Conservation (phyloP, 768 basidiomycete genomes). For the Termitomyces sp. region DNA sequence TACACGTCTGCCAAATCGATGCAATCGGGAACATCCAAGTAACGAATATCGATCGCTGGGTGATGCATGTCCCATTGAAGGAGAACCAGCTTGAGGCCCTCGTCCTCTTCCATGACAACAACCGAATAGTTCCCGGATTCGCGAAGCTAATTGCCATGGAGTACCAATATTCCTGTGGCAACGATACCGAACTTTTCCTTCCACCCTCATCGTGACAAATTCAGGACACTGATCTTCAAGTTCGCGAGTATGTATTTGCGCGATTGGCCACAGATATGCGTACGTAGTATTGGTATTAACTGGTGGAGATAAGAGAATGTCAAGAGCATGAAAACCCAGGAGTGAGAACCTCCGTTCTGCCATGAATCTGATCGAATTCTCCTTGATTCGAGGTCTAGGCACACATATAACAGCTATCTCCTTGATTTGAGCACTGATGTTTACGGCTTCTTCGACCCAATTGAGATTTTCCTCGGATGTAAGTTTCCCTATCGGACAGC, state of each 20-base stretch:
- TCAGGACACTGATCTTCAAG: no score
- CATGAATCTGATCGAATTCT: not conserved
- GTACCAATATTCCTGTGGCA: not conserved
- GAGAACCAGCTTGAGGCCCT: not conserved
- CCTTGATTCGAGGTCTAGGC: not conserved
- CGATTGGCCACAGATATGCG: no score
- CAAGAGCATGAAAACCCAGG: not conserved
- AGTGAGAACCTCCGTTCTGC: not conserved
- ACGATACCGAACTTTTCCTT: no score
- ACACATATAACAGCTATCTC: not conserved
- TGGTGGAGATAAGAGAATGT: not conserved
- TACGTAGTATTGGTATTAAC: no score
- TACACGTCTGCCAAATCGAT: no score
- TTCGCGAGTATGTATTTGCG: no score
- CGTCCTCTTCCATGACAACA: not conserved
- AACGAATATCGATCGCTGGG: no score
- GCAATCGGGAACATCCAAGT: no score
- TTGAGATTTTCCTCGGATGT: not conserved
- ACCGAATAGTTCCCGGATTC: constrained; percentile 1
- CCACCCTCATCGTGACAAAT: no score
- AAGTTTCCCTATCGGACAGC: not conserved
- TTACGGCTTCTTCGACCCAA: not conserved
- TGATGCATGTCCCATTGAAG: no score
- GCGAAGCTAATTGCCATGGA: not conserved
- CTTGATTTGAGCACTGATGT: not conserved